Evolutionary conservation across 495 filamentous ascomycete species (phyloP).

Genomic region (Aspergillus saccharolyticus): DNA sequence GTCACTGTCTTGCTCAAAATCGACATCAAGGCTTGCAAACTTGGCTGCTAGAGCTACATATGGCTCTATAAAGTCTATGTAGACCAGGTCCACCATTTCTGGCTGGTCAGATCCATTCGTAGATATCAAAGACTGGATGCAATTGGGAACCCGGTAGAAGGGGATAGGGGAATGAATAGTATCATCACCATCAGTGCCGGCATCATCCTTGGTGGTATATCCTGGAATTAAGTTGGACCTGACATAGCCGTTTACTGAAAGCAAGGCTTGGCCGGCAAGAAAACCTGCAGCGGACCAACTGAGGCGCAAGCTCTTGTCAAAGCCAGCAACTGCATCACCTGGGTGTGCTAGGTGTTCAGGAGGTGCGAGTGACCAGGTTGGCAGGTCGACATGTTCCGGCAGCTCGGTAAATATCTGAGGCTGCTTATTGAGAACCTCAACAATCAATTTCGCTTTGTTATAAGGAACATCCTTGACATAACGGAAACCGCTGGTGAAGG

Average conservation of each 20-base stretch:
- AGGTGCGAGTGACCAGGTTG: conserved; percentile 27
- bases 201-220: conserved; percentile 86
- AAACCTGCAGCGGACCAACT: not conserved
- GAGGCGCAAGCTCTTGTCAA: not conserved
- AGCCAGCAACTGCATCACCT: conserved; percentile 1
- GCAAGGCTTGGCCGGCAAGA: conserved; percentile 20
- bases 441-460: conserved; percentile 60
- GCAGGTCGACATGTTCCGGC: conserved; percentile 14
- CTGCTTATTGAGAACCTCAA: conserved; percentile 69
- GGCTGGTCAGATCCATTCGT: conserved; percentile 41
- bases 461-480: conserved; percentile 78
- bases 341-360: conserved; percentile 32
- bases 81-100: conserved; percentile 77
- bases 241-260: conserved; percentile 17
- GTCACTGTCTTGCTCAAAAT: conserved; percentile 52
- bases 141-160: conserved; percentile 77
- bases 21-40: conserved; percentile 55
- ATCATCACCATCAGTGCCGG: conserved; percentile 84
- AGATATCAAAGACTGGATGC: conserved; percentile 65
- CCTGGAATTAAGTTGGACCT: conserved; percentile 55
- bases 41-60: conserved; percentile 69
- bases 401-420: conserved; percentile 47
- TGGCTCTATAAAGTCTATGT: conserved; percentile 82
- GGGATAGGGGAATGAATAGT: conserved; percentile 70
- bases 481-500: conserved; percentile 77